These are phyloP conservation scores for Niveomyces coronatus DNA, from an alignment of 2,329 filamentous ascomycete species.

Conservation along the genomic window DNA sequence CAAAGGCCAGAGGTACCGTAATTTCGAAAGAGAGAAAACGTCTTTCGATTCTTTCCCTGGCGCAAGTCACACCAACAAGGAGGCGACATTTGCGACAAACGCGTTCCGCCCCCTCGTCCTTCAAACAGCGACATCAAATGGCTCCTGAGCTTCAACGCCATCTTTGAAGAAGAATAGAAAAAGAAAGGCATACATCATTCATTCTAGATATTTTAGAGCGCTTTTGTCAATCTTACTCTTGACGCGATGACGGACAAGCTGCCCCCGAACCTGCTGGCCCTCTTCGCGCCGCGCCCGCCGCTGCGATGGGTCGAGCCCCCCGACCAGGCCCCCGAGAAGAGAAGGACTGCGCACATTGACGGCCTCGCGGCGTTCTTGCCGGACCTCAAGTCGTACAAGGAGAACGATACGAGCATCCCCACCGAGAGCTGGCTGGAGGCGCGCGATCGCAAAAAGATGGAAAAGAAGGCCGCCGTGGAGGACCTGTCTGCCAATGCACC, in stretches of 20 bases:
- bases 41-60: constrained; percentile 1
- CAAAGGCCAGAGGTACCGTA: background rate
- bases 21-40: constrained; percentile 3
- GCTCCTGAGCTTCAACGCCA: background rate
- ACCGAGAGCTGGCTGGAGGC: constrained; percentile 90
- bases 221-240: background rate
- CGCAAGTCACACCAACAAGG: background rate
- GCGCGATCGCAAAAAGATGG: constrained; percentile 71
- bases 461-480: constrained; percentile 63
- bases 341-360: constrained; percentile 60
- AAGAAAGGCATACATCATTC: no score
- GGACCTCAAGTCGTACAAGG: constrained; percentile 65
- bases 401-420: constrained; percentile 64
- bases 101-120: constrained; percentile 4
- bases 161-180: background rate
- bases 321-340: constrained; percentile 75
- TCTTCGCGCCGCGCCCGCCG: constrained; percentile 90
- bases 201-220: background rate
- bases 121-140: constrained; percentile 1
- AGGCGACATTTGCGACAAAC: constrained; percentile 7
- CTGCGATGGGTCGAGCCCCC: constrained; percentile 78
- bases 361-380: constrained; percentile 68
- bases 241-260: constrained; percentile 87
- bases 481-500: constrained; percentile 53
- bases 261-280: constrained; percentile 79